A percentile compares a stretch with the other conserved stretches of the same genome.
These are phyloP conservation scores for Acephala macrosclerotiorum DNA, from an alignment of 2,329 filamentous ascomycete genomes.

Conservation along the genomic window DNA sequence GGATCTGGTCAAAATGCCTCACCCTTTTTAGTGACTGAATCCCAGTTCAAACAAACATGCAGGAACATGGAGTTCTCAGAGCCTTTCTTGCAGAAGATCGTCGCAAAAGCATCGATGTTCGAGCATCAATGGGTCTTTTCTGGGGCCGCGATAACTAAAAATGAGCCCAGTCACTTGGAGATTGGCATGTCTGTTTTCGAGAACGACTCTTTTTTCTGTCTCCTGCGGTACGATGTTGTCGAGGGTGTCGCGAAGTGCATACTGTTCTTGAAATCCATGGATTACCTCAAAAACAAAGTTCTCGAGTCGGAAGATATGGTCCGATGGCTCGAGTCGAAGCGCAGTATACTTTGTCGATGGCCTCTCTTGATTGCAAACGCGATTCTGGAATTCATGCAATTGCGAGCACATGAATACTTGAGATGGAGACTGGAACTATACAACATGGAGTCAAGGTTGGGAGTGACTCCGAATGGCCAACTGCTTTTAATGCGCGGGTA, in stretches of 20 bases:
- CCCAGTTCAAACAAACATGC: neutral
- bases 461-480: slow-evolving; percentile 7
- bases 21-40: neutral
- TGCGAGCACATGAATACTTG: neutral
- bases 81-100: neutral
- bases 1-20: neutral
- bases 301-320: neutral
- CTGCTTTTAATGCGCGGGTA: neutral
- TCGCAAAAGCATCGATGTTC: neutral
- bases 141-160: neutral
- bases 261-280: neutral
- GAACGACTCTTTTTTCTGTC: neutral
- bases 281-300: neutral
- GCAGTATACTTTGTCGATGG: neutral
- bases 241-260: neutral
- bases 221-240: neutral
- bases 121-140: neutral
- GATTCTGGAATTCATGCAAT: neutral
- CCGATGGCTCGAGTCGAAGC: neutral
- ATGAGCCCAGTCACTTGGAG: neutral
- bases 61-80: neutral
- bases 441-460: slow-evolving; percentile 11
- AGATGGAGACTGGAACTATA: slow-evolving; percentile 5
- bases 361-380: neutral
- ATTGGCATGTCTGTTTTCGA: neutral